Base-by-base conservation (phyloP, 352 stramenopile genomes). In the Blastocystis sp. region DNA sequence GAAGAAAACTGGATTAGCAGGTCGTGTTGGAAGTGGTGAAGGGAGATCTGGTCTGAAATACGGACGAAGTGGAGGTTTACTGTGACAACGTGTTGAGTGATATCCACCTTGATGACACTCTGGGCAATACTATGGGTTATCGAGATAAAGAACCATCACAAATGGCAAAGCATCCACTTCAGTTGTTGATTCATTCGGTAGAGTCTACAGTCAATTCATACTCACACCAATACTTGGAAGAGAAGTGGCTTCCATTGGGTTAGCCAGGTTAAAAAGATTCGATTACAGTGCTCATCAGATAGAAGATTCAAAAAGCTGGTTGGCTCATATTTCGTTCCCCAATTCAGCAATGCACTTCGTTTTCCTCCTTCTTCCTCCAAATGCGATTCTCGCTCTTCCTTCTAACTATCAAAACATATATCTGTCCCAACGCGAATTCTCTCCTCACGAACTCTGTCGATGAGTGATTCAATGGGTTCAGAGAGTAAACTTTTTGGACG, bases 161-260 rank as follows among this genome's bases (percentile, higher is more conserved):
- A 66, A 83, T 14, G 71, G 71, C 39, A 83, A 49, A 0, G 71
- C 24, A 27, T 83, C 71, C 32, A 83, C 9, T 63, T 83, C 71
- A 14, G 71, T 43, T 21, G 71, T 83, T 37, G 51, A 67, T 9
- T 32, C 21, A n/a, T 83, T 83, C 42, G 49, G n/a, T n/a, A 24
- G 21, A 9, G 71, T 67, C 71, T 83, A 46, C 1, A 37, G 14
- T 29, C 1, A 42, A 42, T 21, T 2, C 29, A 37, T n/a, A 49
- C 21, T 27, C 1, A 43, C 1, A 52, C 0, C 0, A 5, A 0
- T 46, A 83, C 71, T 21, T 83, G 71, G 16, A 83, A 83, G n/a
- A 83, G 71, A 67, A 43, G 11, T 21, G 71, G 71, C 29, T 67
- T 83, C 71, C 71, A 83, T 27, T 83, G 71, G 21, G 46, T 66